These are phyloP conservation scores for Hepatocystis sp. DNA, from an alignment of 169 alveolate genomes.

Conservation along the genomic window DNA sequence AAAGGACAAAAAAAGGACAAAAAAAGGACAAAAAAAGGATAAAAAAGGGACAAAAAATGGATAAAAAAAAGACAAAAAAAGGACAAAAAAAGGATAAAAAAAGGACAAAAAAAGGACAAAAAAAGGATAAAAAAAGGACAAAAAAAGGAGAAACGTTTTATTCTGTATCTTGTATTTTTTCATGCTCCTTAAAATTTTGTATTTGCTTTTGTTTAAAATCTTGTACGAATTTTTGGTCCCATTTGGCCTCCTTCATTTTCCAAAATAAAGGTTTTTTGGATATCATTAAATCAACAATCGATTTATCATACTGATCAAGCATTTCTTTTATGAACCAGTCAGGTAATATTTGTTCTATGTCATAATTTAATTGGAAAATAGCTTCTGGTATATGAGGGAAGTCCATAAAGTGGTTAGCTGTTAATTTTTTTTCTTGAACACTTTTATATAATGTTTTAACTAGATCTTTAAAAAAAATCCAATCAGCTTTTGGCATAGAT, in stretches of 20 bases:
- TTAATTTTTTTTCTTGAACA: constrained; percentile 54
- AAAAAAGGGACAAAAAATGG: no score
- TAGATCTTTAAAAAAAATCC: constrained; percentile 79
- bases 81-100: no score
- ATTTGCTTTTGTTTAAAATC: constrained; percentile 35
- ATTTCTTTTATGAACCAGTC: constrained; percentile 82
- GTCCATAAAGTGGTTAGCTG: constrained; percentile 66
- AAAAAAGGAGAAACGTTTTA: no score
- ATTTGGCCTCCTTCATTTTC: constrained; percentile 75
- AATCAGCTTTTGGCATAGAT: constrained; percentile 80
- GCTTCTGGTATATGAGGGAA: constrained; percentile 82
- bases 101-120: no score
- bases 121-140: no score
- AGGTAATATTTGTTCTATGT: constrained; percentile 77
- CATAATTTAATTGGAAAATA: constrained; percentile 76
- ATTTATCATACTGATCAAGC: constrained; percentile 77
- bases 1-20: no score
- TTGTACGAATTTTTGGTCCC: constrained; percentile 55
- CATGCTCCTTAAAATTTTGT: constrained; percentile 35
- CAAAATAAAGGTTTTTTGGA: constrained; percentile 66
- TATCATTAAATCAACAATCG: constrained; percentile 49
- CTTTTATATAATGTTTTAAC: constrained; percentile 73
- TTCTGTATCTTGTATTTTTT: no score
- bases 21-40: no score
- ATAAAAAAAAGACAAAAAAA: no score